Evolutionary conservation across 2,329 filamentous ascomycete species (phyloP).

Genomic region (Penicillium freii): DNA sequence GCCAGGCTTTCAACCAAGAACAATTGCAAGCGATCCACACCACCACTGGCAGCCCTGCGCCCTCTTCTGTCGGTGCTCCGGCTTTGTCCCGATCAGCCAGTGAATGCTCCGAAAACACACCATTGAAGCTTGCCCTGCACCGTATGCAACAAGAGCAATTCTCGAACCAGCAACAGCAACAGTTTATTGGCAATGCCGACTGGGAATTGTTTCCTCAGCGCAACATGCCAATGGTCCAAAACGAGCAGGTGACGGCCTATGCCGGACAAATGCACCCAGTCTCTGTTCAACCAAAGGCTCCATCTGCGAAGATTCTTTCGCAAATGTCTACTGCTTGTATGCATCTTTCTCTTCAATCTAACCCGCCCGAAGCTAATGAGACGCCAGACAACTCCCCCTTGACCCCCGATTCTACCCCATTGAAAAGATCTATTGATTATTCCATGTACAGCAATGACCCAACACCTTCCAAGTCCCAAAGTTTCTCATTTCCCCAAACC

Average conservation of each 20-base stretch:
- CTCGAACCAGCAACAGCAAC: conserved; percentile 22
- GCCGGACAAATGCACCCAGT: conserved; percentile 32
- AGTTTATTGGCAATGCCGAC: conserved; percentile 23
- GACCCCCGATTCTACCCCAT: conserved; percentile 65
- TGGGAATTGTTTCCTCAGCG: conserved; percentile 30
- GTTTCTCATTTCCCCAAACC: conserved; percentile 32
- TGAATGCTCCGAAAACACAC: conserved; percentile 20
- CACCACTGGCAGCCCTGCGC: conserved; percentile 33
- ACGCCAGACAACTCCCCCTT: conserved; percentile 48
- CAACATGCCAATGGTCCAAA: conserved; percentile 21
- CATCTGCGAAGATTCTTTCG: conserved; percentile 49
- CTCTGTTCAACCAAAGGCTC: conserved; percentile 41
- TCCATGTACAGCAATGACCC: conserved; percentile 40
- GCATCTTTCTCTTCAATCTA: not conserved
- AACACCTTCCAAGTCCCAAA: conserved; percentile 42
- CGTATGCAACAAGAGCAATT: conserved; percentile 33
- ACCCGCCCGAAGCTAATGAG: not conserved
- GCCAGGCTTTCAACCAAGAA: conserved; percentile 31
- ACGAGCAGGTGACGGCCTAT: conserved; percentile 25
- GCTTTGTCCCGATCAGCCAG: conserved; percentile 24
- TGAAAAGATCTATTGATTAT: conserved; percentile 41
- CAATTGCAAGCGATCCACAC: conserved; percentile 32
- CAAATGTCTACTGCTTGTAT: conserved; percentile 55
- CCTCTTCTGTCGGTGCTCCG: conserved; percentile 16
- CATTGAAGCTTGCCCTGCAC: conserved; percentile 27